A percentile compares a stretch with the other conserved stretches of the same genome.
These are phyloP conservation scores for Patellifolia procumbens DNA, from an alignment of 179 eudicot genomes.

Conservation along the genomic window DNA sequence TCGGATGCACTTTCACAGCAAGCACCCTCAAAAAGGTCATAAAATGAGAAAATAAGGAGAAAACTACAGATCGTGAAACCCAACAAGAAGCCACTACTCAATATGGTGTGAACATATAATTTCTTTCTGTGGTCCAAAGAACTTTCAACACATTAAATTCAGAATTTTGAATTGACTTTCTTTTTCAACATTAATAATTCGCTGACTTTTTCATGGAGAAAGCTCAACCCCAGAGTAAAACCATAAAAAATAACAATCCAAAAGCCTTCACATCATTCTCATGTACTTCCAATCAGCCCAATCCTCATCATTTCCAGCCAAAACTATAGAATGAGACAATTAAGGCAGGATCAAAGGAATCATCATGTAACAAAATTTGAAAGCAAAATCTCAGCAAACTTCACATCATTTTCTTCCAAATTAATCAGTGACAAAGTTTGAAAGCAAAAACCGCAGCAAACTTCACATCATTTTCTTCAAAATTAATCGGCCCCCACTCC, in stretches of 20 bases:
- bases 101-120: background rate
- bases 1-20: background rate
- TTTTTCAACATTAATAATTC: background rate
- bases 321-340: background rate
- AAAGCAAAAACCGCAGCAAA: no score
- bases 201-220: constrained; percentile 3
- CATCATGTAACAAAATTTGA: background rate
- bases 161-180: constrained; percentile 10
- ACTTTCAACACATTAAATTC: background rate
- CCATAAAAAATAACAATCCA: background rate
- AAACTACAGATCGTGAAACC: background rate
- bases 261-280: background rate
- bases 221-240: background rate
- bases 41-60: background rate
- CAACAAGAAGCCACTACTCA: background rate
- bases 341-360: background rate
- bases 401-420: no score
- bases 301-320: background rate
- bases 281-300: background rate
- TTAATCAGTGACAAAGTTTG: no score
- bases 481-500: no score
- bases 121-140: background rate
- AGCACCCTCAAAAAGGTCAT: constrained; percentile 5
- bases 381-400: background rate
- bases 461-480: no score